Evolutionary conservation across 1,284 basidiomycete genomes (phyloP).

Genomic region (Caloboletus inedulis): DNA sequence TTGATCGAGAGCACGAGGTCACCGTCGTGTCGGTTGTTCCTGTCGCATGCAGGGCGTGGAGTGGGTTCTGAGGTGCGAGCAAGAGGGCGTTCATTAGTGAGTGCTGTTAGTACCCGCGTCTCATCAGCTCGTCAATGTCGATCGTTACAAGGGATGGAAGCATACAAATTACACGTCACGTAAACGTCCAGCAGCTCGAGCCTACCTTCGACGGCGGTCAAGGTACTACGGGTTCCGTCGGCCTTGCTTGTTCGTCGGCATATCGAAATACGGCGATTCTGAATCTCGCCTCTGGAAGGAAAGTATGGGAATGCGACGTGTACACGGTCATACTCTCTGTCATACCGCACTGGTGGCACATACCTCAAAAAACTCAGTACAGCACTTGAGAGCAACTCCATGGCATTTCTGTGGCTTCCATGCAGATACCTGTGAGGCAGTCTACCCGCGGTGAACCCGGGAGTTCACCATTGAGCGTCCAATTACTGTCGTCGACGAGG

Average conservation of each 20-base stretch:
- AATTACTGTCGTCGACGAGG: conserved; percentile 40
- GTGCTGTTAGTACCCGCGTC: conserved; percentile 49
- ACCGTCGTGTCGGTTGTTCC: conserved; percentile 81
- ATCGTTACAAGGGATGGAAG: conserved; percentile 10
- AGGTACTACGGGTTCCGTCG: conserved; percentile 73
- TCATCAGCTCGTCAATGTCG: conserved; percentile 40
- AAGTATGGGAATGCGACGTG: neutral
- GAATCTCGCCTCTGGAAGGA: conserved; percentile 56
- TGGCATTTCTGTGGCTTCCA: conserved; percentile 71
- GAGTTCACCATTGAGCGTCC: conserved; percentile 68
- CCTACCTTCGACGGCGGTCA: conserved; percentile 90
- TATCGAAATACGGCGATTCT: conserved; percentile 82
- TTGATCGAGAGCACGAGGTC: conserved; percentile 73
- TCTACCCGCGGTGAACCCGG: conserved; percentile 80
- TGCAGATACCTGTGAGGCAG: conserved; percentile 78
- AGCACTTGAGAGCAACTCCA: conserved; percentile 63
- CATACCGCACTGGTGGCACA: conserved; percentile 78
- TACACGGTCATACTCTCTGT: conserved; percentile 7
- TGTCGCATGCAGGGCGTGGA: conserved; percentile 77
- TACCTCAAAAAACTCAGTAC: conserved; percentile 60
- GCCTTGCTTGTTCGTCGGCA: conserved; percentile 40
- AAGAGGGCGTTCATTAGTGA: conserved; percentile 79
- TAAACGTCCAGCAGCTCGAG: conserved; percentile 90
- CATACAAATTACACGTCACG: conserved; percentile 72
- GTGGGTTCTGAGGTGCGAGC: conserved; percentile 81